phyloP scores from a whole-genome alignment of 192 early-diverging fungal genomes.

The Pilaira anomala region DNA sequence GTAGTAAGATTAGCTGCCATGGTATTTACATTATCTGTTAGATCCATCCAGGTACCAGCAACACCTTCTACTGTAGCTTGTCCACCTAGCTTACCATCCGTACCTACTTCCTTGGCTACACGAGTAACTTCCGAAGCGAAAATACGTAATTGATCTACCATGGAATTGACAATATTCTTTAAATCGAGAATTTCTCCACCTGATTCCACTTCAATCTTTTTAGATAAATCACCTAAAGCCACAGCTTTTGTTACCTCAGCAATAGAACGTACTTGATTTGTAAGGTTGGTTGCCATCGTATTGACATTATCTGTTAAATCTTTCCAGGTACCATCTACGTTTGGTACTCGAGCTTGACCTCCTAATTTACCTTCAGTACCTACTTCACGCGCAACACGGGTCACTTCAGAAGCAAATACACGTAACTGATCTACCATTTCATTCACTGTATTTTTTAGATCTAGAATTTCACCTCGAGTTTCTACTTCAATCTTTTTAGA shows the following conservation, averaged over 20 bases:
- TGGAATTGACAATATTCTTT: constrained; percentile 63
- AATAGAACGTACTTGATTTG: constrained; percentile 57
- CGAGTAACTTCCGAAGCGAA: constrained; percentile 62
- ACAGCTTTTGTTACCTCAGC: constrained; percentile 61
- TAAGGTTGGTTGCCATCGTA: constrained; percentile 56
- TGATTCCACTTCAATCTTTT: constrained; percentile 57
- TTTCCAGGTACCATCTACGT: constrained; percentile 61
- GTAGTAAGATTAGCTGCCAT: constrained; percentile 63
- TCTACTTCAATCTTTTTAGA: constrained; percentile 58
- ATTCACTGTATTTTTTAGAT: constrained; percentile 72
- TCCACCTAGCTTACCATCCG: constrained; percentile 63
- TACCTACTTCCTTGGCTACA: constrained; percentile 60
- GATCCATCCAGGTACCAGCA: constrained; percentile 49
- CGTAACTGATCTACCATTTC: constrained; percentile 63
- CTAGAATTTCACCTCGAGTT: constrained; percentile 67
- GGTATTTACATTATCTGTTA: constrained; percentile 57
- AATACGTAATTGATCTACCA: constrained; percentile 65
- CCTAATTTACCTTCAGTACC: constrained; percentile 69
- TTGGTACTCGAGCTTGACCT: constrained; percentile 55
- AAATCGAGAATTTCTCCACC: constrained; percentile 66
- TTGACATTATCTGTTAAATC: constrained; percentile 61
- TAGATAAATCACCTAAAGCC: constrained; percentile 57
- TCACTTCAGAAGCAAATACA: constrained; percentile 59
- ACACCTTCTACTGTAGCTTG: constrained; percentile 71
- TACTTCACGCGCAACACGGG: constrained; percentile 68